Percentiles rank a stretch among this genome's conserved stretches.
phyloP scores from a whole-genome alignment of 441 rosid species.

The Corymbia citriodora region DNA sequence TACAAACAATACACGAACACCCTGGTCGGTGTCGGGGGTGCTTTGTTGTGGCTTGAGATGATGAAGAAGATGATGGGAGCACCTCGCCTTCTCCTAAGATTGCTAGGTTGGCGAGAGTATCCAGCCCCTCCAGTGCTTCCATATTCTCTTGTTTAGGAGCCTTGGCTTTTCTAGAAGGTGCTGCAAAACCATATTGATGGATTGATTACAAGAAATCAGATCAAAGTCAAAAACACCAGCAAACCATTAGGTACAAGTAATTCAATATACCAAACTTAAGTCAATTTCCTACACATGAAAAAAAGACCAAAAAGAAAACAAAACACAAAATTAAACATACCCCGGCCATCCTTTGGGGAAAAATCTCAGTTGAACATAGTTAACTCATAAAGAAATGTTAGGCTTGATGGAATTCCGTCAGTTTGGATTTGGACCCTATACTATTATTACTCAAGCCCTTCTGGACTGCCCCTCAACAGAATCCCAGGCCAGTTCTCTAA shows the following conservation, averaged over 20 bases:
- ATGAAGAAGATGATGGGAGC: constrained; percentile 19
- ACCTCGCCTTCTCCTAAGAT: constrained; percentile 34
- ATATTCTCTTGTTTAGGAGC: constrained; percentile 40
- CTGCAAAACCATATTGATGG: constrained; percentile 22
- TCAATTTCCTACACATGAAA: not conserved
- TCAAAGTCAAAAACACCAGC: not conserved
- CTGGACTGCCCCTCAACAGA: not conserved
- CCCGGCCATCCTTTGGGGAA: not conserved
- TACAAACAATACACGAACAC: constrained; percentile 68
- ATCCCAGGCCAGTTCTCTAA: not conserved
- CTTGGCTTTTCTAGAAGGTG: constrained; percentile 49
- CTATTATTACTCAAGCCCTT: not conserved
- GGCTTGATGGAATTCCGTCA: not conserved
- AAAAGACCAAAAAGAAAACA: no score
- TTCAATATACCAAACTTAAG: not conserved
- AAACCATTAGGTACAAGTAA: not conserved
- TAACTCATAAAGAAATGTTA: not conserved
- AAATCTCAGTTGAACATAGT: not conserved
- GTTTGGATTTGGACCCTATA: not conserved
- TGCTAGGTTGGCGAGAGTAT: constrained; percentile 45
- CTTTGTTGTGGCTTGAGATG: constrained; percentile 45
- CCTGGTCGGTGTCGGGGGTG: constrained; percentile 76
- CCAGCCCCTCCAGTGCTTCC: constrained; percentile 52
- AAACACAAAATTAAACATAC: not conserved
- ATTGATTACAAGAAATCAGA: constrained; percentile 10